phyloP scores from a whole-genome alignment of 192 early-diverging fungal species.

The Endogone sp. region DNA sequence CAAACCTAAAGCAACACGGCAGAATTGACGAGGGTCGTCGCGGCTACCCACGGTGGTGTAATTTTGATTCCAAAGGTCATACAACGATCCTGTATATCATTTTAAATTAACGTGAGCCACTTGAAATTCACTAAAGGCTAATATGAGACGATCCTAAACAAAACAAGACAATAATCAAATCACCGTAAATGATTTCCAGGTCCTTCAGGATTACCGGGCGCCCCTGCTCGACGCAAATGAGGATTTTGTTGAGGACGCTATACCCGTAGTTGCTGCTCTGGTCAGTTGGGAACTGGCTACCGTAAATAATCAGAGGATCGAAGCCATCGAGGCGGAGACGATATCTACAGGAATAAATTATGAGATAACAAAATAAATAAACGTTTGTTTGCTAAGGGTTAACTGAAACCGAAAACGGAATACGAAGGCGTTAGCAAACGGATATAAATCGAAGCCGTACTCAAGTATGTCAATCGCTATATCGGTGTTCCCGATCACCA shows the following conservation, averaged over 20 bases:
- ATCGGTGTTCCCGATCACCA: constrained; percentile 14
- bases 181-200: not conserved
- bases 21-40: not conserved
- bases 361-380: too few species aligned
- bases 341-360: constrained; percentile 9
- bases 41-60: not conserved
- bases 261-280: constrained; percentile 12
- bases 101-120: too few species aligned
- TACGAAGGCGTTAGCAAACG: too few species aligned
- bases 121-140: too few species aligned
- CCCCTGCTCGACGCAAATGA: not conserved
- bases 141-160: not conserved
- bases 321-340: not conserved
- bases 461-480: not conserved
- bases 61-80: not conserved
- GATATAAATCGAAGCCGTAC: too few species aligned
- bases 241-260: constrained; percentile 16
- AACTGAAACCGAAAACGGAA: too few species aligned
- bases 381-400: not conserved
- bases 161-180: not conserved
- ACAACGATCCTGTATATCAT: not conserved
- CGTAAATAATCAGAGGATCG: constrained; percentile 15
- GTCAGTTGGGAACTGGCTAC: constrained; percentile 19
- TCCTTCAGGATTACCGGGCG: not conserved
- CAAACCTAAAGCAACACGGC: not conserved